Conservation (phyloP, 108 stramenopile genomes). For the Fragilaria crotonensis region DNA sequence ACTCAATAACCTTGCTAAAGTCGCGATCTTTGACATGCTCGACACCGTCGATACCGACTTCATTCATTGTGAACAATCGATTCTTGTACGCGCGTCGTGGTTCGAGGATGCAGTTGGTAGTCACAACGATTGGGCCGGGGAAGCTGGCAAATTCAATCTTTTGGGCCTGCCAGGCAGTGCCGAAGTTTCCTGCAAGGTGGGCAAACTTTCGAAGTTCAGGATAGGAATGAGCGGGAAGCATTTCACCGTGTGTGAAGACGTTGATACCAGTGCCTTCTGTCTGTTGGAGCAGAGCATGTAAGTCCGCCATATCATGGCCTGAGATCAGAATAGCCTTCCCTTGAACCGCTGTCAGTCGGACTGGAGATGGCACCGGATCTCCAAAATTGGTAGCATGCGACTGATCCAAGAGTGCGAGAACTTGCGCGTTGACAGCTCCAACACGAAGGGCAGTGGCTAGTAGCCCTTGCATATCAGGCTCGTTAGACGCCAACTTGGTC, state of each 20-base stretch:
- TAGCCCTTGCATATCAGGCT: conserved; percentile 59
- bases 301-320: conserved; percentile 69
- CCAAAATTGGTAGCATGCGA: conserved; percentile 58
- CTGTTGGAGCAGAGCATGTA: conserved; percentile 59
- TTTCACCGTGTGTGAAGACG: conserved; percentile 84
- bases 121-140: conserved; percentile 72
- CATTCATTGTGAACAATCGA: conserved; percentile 69
- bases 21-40: conserved; percentile 61
- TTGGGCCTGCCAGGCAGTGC: conserved; percentile 82
- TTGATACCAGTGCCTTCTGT: conserved; percentile 82
- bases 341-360: conserved; percentile 49
- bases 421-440: conserved; percentile 54
- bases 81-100: conserved; percentile 66
- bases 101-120: conserved; percentile 72
- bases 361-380: conserved; percentile 53
- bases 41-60: conserved; percentile 64
- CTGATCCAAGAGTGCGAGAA: conserved; percentile 54
- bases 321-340: conserved; percentile 76
- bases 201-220: conserved; percentile 63
- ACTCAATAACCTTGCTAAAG: conserved; percentile 62
- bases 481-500: conserved; percentile 46
- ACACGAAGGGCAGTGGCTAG: conserved; percentile 47
- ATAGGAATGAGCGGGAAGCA: conserved; percentile 81
- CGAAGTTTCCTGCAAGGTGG: conserved; percentile 74
- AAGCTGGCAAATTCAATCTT: conserved; percentile 71